phyloP scores from a whole-genome alignment of 2,329 filamentous ascomycete genomes.

The Leptographium flavum region DNA sequence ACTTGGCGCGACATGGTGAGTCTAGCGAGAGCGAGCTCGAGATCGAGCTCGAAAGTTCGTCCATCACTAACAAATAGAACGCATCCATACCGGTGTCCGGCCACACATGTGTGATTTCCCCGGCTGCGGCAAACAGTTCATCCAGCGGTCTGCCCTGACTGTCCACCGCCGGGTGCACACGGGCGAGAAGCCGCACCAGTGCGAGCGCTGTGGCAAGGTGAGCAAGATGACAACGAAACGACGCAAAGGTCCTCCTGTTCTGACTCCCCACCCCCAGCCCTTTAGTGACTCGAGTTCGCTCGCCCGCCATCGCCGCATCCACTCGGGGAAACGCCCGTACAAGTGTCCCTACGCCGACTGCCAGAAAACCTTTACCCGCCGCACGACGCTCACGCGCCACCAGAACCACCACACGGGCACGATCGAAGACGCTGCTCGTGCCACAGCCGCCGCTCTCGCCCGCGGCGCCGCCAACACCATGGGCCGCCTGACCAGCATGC shows the following conservation, averaged over 20 bases:
- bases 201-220: conserved; percentile 93
- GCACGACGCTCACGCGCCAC: conserved; percentile 87
- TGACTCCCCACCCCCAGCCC: conserved; percentile 38
- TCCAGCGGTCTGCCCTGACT: conserved; percentile 87
- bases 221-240: no score
- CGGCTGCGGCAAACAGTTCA: conserved; percentile 89
- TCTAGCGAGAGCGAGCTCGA: background rate
- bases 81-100: conserved; percentile 82
- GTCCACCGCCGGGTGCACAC: conserved; percentile 94
- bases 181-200: conserved; percentile 96
- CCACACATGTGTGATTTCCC: conserved; percentile 87
- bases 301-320: conserved; percentile 83
- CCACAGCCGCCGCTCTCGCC: conserved; percentile 75
- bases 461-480: conserved; percentile 23
- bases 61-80: conserved; percentile 45
- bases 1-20: conserved; percentile 88
- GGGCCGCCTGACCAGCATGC: conserved; percentile 22
- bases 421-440: conserved; percentile 81
- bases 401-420: conserved; percentile 94
- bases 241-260: background rate
- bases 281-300: conserved; percentile 95
- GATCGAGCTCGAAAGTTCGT: background rate
- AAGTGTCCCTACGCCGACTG: conserved; percentile 96
- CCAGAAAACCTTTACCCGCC: conserved; percentile 94
- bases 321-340: conserved; percentile 90